Base-by-base conservation (phyloP, 495 filamentous ascomycete species). In the Talaromyces nanjingensis region DNA sequence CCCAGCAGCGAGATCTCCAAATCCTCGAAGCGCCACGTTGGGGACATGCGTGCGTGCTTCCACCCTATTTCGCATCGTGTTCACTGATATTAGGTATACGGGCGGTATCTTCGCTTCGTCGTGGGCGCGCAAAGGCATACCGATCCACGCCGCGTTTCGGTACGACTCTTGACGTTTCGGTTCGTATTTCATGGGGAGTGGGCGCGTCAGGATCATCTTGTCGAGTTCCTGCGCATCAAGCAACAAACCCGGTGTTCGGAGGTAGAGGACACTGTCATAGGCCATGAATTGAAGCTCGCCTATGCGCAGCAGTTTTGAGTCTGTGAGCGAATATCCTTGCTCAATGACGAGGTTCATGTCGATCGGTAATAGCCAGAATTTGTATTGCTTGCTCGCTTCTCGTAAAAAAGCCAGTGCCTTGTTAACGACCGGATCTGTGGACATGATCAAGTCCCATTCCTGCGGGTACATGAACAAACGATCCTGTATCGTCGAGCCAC, bases 401-500 rank as follows among this genome's bases (percentile, higher is more conserved):
- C 72, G 75, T 20, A 81, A 65, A 25, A 75, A 67, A 6, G 75
- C 72, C 4, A 81, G 67, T 0, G 77, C 77, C 16, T 60, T 63
- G 6, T 71, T 66, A 47, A 75, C 70, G 0, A 71, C 62, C 24
- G 69, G 65, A 0, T 75, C 66, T 24, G 64, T 66, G 6, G 67
- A 49, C 3, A 68, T 67, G 67, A 72, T 72, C 33, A 68, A 42
- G 55, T 81, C 78, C 78, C 78, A 81, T 68, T 78, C 73, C 59
- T 72, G 68, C 22, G 78, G 78, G 66, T 81, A 81, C 77, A 81
- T 78, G 59, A 81, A 81, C 29, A 81, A 70, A n/a, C 78, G 78
- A 56, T 81, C 78, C 55, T 78, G 75, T 45, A 79, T 65, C 25
- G 63, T 70, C 12, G 74, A 75, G 60, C 67, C 68, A 20, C 76